Conservation (phyloP, 306 rosid species). For the Prunus armeniaca region DNA sequence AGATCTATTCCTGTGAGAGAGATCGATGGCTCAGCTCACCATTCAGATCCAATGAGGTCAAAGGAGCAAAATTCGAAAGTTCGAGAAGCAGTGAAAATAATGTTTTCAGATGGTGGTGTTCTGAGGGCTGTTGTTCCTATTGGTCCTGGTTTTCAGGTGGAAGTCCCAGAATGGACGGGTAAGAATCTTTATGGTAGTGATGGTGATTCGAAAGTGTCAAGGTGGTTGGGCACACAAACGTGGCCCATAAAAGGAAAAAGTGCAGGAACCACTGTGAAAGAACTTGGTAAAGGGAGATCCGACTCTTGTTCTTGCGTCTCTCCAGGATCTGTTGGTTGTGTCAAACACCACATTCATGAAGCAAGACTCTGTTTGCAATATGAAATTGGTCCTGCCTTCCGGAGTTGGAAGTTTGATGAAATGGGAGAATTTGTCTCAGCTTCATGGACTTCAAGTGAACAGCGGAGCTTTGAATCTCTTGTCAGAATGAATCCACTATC, state of each 20-base stretch:
- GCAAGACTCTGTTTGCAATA: conserved; percentile 18
- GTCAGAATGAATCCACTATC: conserved; percentile 3
- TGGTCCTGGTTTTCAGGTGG: conserved; percentile 50
- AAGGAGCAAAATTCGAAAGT: conserved; percentile 12
- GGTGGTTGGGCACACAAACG: conserved; percentile 31
- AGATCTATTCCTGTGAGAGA: conserved; percentile 3
- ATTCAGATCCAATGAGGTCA: background rate
- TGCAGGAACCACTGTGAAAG: background rate
- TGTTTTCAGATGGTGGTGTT: background rate
- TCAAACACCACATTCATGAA: conserved; percentile 23
- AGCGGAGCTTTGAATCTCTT: conserved; percentile 23
- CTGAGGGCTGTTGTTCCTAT: conserved; percentile 33
- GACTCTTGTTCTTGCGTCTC: conserved; percentile 26
- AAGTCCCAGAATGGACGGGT: conserved; percentile 33
- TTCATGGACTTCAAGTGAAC: conserved; percentile 33
- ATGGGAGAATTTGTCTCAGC: conserved; percentile 35
- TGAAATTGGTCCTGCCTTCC: conserved; percentile 29
- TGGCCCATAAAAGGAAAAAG: conserved; percentile 16
- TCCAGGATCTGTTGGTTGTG: conserved; percentile 32
- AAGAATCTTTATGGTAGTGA: background rate
- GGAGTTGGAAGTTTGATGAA: conserved; percentile 40
- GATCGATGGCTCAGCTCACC: background rate
- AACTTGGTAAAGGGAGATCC: conserved; percentile 26
- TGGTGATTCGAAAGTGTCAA: conserved; percentile 21
- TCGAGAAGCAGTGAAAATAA: background rate